A percentile compares a stretch with the other conserved stretches of the same genome.
phyloP scores from a whole-genome alignment of 129 eudicot species.

The Tagetes patula region DNA sequence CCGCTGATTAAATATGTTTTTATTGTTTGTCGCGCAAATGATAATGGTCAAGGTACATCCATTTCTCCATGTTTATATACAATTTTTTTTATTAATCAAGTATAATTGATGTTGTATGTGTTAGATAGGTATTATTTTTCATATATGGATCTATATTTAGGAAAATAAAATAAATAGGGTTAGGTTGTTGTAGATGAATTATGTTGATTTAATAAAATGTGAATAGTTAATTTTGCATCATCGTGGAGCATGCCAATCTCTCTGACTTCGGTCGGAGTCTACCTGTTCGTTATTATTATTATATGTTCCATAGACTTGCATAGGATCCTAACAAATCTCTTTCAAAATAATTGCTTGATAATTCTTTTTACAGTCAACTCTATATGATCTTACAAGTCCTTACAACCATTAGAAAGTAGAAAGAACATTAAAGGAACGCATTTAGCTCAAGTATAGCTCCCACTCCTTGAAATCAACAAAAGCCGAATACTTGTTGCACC shows the following conservation, averaged over 20 bases:
- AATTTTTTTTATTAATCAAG: background rate
- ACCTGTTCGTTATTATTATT: background rate
- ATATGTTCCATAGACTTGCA: background rate
- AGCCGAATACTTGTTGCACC: background rate
- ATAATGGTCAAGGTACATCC: constrained; percentile 63
- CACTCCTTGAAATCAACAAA: background rate
- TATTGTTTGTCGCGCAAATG: constrained; percentile 44
- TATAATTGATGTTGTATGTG: background rate
- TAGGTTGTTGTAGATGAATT: background rate
- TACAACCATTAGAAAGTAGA: background rate
- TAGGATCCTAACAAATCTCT: background rate
- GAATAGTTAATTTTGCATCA: background rate
- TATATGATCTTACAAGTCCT: background rate
- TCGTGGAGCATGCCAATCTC: background rate
- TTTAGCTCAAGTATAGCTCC: background rate
- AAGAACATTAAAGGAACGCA: background rate
- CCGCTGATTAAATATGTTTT: constrained; percentile 49
- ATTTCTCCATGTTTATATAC: background rate
- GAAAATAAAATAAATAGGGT: background rate
- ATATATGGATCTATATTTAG: background rate
- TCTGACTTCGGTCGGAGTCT: background rate
- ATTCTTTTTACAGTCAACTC: background rate
- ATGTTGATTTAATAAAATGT: background rate
- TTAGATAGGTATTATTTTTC: background rate
- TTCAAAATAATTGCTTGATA: background rate